Percentiles rank a stretch among this genome's conserved stretches.
These are phyloP conservation scores for Paraphysoderma sedebokerense DNA, from an alignment of 371 early-diverging fungal genomes.

Conservation along the genomic window DNA sequence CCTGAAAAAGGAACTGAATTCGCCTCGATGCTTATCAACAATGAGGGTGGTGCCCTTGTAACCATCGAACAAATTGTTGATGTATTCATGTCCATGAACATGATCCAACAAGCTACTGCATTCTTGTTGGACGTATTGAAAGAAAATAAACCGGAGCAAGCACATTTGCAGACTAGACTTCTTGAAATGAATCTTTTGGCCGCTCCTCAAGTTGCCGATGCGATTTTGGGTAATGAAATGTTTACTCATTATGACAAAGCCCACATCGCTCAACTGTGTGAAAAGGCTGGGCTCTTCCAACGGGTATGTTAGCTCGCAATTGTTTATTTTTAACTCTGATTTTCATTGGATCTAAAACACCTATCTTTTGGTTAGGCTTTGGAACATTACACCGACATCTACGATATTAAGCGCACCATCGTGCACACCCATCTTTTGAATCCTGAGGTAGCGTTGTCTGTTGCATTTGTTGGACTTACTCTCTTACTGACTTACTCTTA, in stretches of 20 bases:
- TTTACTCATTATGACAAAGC: slow-evolving; percentile 86
- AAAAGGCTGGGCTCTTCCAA: slow-evolving; percentile 92
- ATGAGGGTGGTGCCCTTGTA: slow-evolving; percentile 66
- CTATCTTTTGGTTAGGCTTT: slow-evolving; percentile 39
- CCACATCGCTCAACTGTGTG: slow-evolving; percentile 79
- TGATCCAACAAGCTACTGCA: slow-evolving; percentile 90
- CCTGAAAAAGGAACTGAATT: slow-evolving; percentile 89
- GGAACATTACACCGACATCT: slow-evolving; percentile 88
- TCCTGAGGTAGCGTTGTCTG: slow-evolving; percentile 47
- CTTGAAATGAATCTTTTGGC: slow-evolving; percentile 94
- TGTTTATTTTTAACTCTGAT: not conserved
- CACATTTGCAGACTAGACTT: slow-evolving; percentile 78
- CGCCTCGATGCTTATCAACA: slow-evolving; percentile 66
- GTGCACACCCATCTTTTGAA: slow-evolving; percentile 69
- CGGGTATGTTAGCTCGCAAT: slow-evolving; percentile 27
- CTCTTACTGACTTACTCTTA: no score
- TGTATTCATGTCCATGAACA: slow-evolving; percentile 76
- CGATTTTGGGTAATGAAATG: slow-evolving; percentile 87
- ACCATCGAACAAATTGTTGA: slow-evolving; percentile 77
- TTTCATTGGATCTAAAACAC: no score
- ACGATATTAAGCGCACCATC: slow-evolving; percentile 91
- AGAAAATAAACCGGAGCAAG: slow-evolving; percentile 75
- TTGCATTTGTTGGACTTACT: not conserved
- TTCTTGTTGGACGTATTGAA: slow-evolving; percentile 91
- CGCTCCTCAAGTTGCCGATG: slow-evolving; percentile 96